Conservation (phyloP, 768 basidiomycete species). For the Lactifluus echinatus region DNA sequence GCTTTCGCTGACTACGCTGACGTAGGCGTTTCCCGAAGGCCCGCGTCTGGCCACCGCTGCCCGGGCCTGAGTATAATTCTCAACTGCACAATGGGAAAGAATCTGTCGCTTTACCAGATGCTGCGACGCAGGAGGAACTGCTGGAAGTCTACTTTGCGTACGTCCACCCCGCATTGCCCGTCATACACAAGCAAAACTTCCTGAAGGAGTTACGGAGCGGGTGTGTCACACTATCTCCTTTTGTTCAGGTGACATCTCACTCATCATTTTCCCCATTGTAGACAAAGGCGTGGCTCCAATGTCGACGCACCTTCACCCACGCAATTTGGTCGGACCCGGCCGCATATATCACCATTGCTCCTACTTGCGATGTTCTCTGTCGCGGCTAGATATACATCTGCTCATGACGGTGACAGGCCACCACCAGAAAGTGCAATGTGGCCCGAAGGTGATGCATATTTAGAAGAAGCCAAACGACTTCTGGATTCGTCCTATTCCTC, state of each 20-base stretch:
- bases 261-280: neutral
- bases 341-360: conserved; percentile 54
- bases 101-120: conserved; percentile 44
- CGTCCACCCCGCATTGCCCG: conserved; percentile 72
- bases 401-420: conserved; percentile 24
- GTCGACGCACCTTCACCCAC: conserved; percentile 25
- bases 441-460: conserved; percentile 68
- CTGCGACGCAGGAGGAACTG: conserved; percentile 53
- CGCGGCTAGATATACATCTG: conserved; percentile 59
- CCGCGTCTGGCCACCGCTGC: conserved; percentile 76
- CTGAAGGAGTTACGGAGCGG: conserved; percentile 43
- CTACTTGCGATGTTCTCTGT: conserved; percentile 79
- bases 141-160: conserved; percentile 72
- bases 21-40: conserved; percentile 76
- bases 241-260: neutral
- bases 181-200: conserved; percentile 66
- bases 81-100: conserved; percentile 31
- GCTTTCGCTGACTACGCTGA: conserved; percentile 22
- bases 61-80: conserved; percentile 22
- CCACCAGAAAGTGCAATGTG: conserved; percentile 61
- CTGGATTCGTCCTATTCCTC: conserved; percentile 60
- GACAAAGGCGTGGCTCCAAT: conserved; percentile 12
- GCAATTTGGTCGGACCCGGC: conserved; percentile 34
- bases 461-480: conserved; percentile 55
- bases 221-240: conserved; percentile 25